These are phyloP conservation scores for Thielaviopsis musarum DNA, from an alignment of 2,329 filamentous ascomycete genomes.

Conservation along the genomic window DNA sequence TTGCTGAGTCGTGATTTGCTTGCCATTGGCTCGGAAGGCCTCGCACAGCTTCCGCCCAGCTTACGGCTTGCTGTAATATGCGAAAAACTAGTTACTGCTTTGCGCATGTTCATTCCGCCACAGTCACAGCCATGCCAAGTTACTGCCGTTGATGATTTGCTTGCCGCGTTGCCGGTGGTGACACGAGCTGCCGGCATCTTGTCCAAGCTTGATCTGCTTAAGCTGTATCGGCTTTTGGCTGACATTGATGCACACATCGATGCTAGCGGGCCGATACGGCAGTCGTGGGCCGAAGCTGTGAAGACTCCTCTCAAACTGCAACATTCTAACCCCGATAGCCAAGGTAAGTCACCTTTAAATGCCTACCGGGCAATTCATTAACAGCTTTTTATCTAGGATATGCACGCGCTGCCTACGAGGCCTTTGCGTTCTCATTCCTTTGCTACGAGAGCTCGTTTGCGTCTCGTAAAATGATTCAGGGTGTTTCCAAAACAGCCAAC, in stretches of 20 bases:
- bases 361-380: not conserved
- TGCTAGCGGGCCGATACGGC: not conserved
- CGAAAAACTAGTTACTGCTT: not conserved
- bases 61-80: not conserved
- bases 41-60: not conserved
- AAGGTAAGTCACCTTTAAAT: not conserved
- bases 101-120: not conserved
- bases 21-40: not conserved
- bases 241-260: not conserved
- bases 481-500: not conserved
- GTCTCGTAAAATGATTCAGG: not conserved
- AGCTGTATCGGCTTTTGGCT: not conserved
- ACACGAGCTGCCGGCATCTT: not conserved
- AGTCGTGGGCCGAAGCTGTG: not conserved
- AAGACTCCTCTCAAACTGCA: not conserved
- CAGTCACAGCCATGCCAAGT: not conserved
- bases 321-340: not conserved
- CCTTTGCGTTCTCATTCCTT: constrained; percentile 25
- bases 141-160: not conserved
- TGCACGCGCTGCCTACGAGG: constrained; percentile 16
- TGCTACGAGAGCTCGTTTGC: constrained; percentile 12
- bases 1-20: not conserved
- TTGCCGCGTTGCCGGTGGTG: not conserved
- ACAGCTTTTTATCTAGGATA: not conserved
- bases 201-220: not conserved